phyloP scores from a whole-genome alignment of 2,329 filamentous ascomycete species.

The Tetracladium maxilliforme region DNA sequence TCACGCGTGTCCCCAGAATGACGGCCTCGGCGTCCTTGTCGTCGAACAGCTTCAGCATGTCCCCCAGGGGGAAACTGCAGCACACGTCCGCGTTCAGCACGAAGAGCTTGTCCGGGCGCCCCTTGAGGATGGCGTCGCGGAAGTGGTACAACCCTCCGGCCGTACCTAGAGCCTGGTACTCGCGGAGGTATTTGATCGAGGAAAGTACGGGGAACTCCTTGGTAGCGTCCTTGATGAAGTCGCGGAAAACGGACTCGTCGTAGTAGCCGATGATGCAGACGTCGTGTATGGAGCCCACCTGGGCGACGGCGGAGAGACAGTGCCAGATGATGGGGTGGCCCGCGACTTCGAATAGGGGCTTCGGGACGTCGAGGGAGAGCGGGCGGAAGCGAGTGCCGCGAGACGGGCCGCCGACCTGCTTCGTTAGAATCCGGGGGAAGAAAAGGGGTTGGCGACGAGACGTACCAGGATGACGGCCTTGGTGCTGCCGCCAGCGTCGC shows the following conservation, averaged over 20 bases:
- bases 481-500: conserved; percentile 31
- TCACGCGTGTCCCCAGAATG: conserved; percentile 83
- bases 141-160: conserved; percentile 97
- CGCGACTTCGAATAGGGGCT: conserved; percentile 96
- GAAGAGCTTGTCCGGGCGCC: conserved; percentile 86
- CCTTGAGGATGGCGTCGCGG: conserved; percentile 96
- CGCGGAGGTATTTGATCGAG: conserved; percentile 90
- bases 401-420: conserved; percentile 82
- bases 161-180: conserved; percentile 92
- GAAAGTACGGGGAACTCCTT: conserved; percentile 75
- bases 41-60: conserved; percentile 90
- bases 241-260: conserved; percentile 89
- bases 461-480: conserved; percentile 90
- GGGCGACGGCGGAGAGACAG: conserved; percentile 82
- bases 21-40: conserved; percentile 95
- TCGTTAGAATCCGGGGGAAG: conserved; percentile 1
- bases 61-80: conserved; percentile 90
- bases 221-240: conserved; percentile 88
- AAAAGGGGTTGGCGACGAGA: conserved; percentile 7
- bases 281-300: conserved; percentile 84
- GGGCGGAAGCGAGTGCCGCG: conserved; percentile 92
- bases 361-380: conserved; percentile 87
- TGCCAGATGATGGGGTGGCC: conserved; percentile 98
- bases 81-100: conserved; percentile 97
- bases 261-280: conserved; percentile 99